Conservation (phyloP, 1,284 basidiomycete species). For the Afroboletus lepidellus region DNA sequence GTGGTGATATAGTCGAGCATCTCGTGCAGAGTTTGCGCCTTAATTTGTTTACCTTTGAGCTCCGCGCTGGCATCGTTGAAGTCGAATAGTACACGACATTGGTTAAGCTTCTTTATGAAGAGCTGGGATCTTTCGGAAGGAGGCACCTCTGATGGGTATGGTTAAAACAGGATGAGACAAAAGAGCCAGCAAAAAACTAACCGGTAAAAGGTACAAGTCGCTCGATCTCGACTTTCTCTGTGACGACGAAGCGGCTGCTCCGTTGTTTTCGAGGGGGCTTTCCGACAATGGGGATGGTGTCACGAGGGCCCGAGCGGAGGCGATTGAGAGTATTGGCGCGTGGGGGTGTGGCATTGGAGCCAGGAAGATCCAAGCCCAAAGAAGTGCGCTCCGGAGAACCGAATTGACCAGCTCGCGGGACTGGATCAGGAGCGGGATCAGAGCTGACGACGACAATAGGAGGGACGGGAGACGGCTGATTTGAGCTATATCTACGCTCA, state of each 20-base stretch:
- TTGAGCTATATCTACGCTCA: constrained; percentile 55
- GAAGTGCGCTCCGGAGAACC: constrained; percentile 53
- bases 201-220: constrained; percentile 92
- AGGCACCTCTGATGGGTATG: constrained; percentile 70
- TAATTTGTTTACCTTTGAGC: constrained; percentile 97
- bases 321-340: constrained; percentile 65
- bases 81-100: constrained; percentile 97
- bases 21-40: constrained; percentile 96
- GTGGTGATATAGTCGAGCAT: constrained; percentile 99
- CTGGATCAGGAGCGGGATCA: constrained; percentile 64
- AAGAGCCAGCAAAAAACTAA: constrained; percentile 30
- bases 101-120: constrained; percentile 93
- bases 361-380: constrained; percentile 44
- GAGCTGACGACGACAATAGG: constrained; percentile 90
- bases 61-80: constrained; percentile 98
- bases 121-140: constrained; percentile 86
- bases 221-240: constrained; percentile 95
- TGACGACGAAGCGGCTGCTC: constrained; percentile 94
- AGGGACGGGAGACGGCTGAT: constrained; percentile 58
- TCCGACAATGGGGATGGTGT: constrained; percentile 92
- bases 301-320: constrained; percentile 77
- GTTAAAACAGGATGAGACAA: constrained; percentile 5
- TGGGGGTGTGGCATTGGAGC: constrained; percentile 53
- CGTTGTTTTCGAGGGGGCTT: constrained; percentile 95
- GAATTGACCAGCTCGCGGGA: constrained; percentile 40